Conservation (phyloP, 352 stramenopile genomes). For the Globisporangium recalcitrans region DNA sequence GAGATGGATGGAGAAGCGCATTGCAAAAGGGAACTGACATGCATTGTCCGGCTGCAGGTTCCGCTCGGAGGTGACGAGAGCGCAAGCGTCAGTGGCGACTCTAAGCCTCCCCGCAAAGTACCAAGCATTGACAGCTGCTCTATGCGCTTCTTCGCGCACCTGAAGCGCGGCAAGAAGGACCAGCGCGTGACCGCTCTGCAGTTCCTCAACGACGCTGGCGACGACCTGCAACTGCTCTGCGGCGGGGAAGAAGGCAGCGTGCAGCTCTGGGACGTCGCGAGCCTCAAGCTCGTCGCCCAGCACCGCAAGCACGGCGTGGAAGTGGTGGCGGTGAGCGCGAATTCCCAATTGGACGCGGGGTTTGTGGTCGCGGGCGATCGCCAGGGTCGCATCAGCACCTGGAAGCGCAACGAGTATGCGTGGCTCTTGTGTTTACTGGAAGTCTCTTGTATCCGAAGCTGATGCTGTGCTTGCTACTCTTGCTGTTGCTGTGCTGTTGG, state of each 20-base stretch:
- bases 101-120: background rate
- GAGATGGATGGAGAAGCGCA: background rate
- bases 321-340: constrained; percentile 44
- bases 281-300: constrained; percentile 44
- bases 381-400: constrained; percentile 50
- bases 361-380: constrained; percentile 59
- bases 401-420: constrained; percentile 45
- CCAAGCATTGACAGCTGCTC: background rate
- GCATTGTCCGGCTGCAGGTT: constrained; percentile 1
- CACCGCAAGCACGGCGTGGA: constrained; percentile 62
- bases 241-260: constrained; percentile 63
- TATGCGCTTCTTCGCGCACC: constrained; percentile 36
- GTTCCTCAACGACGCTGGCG: constrained; percentile 31
- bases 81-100: background rate
- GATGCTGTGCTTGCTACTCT: background rate
- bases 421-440: background rate
- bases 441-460: background rate
- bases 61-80: constrained; percentile 6
- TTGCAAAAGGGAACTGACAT: background rate
- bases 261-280: constrained; percentile 67
- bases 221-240: constrained; percentile 41
- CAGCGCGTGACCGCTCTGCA: constrained; percentile 55
- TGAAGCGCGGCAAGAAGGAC: constrained; percentile 50
- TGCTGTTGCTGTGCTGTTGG: background rate
- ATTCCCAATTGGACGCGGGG: constrained; percentile 23